phyloP scores from a whole-genome alignment of 1,139 yeast species.

The Casaregolazyma suthepensis region DNA sequence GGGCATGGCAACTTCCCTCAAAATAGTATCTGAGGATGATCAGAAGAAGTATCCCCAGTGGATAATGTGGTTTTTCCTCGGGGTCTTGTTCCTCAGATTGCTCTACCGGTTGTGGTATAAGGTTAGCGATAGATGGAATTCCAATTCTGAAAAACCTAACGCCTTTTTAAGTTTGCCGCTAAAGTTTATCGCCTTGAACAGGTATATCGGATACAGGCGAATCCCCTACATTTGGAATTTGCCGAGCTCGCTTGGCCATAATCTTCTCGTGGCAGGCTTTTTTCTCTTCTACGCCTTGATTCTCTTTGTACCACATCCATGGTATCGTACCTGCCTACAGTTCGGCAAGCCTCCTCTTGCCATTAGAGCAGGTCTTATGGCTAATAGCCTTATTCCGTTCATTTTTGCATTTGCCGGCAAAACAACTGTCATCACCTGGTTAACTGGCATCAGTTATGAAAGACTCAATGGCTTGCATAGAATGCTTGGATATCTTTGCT shows the following conservation, averaged over 20 bases:
- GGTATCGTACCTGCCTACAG: slow-evolving; percentile 8
- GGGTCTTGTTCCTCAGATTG: not conserved
- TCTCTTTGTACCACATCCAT: slow-evolving; percentile 8
- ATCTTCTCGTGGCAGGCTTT: not conserved
- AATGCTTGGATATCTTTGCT: slow-evolving; percentile 48
- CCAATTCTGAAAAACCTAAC: not conserved
- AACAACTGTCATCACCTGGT: slow-evolving; percentile 49
- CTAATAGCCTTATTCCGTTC: slow-evolving; percentile 50
- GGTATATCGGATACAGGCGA: slow-evolving; percentile 4
- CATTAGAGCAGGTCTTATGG: slow-evolving; percentile 53
- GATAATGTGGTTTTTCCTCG: slow-evolving; percentile 7
- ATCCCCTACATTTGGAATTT: slow-evolving; percentile 1
- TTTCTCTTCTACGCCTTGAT: slow-evolving; percentile 3
- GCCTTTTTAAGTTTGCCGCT: not conserved
- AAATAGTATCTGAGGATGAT: slow-evolving; percentile 1
- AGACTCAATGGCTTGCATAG: slow-evolving; percentile 55
- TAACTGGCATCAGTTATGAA: slow-evolving; percentile 59
- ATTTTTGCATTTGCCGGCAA: slow-evolving; percentile 57
- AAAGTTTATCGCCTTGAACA: slow-evolving; percentile 1
- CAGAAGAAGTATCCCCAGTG: slow-evolving; percentile 5
- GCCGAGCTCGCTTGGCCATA: slow-evolving; percentile 4
- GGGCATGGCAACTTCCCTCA: not conserved
- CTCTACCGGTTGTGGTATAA: slow-evolving; percentile 5
- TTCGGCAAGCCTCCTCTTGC: slow-evolving; percentile 39
- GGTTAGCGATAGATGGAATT: not conserved